phyloP scores from a whole-genome alignment of 495 filamentous ascomycete species.

The Annulohypoxylon maeteangense region DNA sequence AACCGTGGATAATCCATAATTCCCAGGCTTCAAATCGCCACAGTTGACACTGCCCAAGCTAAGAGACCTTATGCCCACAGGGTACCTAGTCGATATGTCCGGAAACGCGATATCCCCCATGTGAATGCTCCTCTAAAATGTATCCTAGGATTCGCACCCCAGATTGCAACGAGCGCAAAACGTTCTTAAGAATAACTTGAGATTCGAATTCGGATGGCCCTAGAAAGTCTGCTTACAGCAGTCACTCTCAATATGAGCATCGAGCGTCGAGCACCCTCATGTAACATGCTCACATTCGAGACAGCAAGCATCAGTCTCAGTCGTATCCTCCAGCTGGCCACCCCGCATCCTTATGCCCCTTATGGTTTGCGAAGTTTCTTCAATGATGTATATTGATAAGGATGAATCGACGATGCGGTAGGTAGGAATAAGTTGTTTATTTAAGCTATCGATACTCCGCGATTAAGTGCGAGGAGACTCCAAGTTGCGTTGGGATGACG shows the following conservation, averaged over 20 bases:
- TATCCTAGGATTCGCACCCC: neutral
- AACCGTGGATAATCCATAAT: neutral
- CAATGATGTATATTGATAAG: neutral
- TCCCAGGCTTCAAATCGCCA: neutral
- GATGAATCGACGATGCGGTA: neutral
- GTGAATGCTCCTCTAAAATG: neutral
- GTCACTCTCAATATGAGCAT: neutral
- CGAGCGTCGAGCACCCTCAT: neutral
- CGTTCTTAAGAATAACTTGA: neutral
- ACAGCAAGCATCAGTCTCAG: neutral
- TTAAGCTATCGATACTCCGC: conserved; percentile 2
- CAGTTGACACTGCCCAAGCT: neutral
- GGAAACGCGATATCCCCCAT: neutral
- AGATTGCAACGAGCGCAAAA: neutral
- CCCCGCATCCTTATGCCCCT: neutral
- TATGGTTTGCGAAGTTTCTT: neutral
- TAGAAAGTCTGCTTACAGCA: neutral
- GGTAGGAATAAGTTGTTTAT: conserved; percentile 1
- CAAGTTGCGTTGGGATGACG: neutral
- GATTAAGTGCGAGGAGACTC: neutral
- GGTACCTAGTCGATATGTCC: neutral
- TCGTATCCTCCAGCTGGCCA: neutral
- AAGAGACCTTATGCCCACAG: neutral
- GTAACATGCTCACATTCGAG: neutral
- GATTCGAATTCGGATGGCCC: neutral